Evolutionary conservation across 177 flowering plant genomes (phyloP).

Genomic region (Tripterygium wilfordii): DNA sequence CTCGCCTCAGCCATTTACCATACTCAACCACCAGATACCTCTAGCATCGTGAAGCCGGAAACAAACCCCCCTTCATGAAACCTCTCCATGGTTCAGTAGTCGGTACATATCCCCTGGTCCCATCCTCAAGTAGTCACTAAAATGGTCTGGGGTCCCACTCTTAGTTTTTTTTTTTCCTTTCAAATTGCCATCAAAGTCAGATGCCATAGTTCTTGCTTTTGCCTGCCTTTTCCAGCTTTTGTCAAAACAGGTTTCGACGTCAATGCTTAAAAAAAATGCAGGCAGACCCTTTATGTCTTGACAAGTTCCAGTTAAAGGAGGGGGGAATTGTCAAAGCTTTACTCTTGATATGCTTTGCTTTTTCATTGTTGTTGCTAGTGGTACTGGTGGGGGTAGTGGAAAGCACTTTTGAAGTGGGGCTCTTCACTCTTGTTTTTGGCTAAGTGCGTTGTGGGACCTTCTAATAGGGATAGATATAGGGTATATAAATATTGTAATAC

Average conservation of each 20-base stretch:
- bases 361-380: too few relatives aligned
- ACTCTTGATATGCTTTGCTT: slow-evolving; percentile 21
- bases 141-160: slow-evolving; percentile 21
- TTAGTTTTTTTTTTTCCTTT: slow-evolving; percentile 7
- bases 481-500: slow-evolving; percentile 8
- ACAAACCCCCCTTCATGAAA: slow-evolving; percentile 37
- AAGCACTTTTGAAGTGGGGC: slow-evolving; percentile 45
- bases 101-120: slow-evolving; percentile 4
- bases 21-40: slow-evolving; percentile 44
- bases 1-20: slow-evolving; percentile 67
- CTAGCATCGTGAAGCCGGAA: slow-evolving; percentile 46
- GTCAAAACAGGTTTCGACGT: slow-evolving; percentile 38
- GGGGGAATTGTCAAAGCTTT: slow-evolving; percentile 33
- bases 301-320: slow-evolving; percentile 25
- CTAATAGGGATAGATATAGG: slow-evolving; percentile 13
- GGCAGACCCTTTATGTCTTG: slow-evolving; percentile 18
- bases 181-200: slow-evolving; percentile 71
- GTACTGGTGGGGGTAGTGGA: slow-evolving; percentile 40
- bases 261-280: slow-evolving; percentile 14
- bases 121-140: slow-evolving; percentile 4
- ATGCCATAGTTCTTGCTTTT: slow-evolving; percentile 39
- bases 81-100: neutral
- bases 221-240: slow-evolving; percentile 22
- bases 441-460: slow-evolving; percentile 51
- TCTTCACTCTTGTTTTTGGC: slow-evolving; percentile 15